Percentiles rank a stretch among this genome's conserved stretches.
phyloP scores from a whole-genome alignment of 208 protist genomes.

The Acanthamoeba royreba region DNA sequence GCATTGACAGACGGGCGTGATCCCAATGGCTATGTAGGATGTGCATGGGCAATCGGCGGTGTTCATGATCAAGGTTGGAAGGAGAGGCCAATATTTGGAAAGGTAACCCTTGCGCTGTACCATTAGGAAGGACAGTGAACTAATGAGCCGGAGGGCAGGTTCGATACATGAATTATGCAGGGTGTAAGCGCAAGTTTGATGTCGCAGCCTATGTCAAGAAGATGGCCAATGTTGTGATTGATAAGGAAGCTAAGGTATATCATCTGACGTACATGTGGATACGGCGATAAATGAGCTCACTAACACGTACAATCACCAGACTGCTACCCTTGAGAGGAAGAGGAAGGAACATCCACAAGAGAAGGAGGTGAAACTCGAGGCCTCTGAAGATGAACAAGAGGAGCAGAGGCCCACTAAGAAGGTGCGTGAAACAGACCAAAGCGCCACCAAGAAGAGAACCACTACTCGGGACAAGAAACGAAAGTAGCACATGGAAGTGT shows the following conservation, averaged over 20 bases:
- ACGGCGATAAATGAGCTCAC: too few relatives aligned
- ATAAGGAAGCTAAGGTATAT: not conserved
- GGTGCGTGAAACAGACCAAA: not conserved
- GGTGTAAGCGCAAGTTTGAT: conserved; percentile 75
- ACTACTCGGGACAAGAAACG: not conserved
- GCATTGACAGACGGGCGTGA: conserved; percentile 52
- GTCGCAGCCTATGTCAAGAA: conserved; percentile 40
- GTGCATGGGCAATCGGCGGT: conserved; percentile 61
- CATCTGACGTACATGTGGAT: not conserved
- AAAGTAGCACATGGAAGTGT: not conserved
- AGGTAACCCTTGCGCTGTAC: not conserved
- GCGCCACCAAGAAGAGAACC: not conserved
- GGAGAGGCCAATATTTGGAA: conserved; percentile 67
- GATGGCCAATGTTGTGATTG: not conserved
- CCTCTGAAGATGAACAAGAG: not conserved
- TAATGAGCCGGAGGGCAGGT: not conserved
- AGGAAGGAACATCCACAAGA: not conserved
- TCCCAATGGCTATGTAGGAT: conserved; percentile 69
- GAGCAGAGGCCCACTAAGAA: not conserved
- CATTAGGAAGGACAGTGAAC: not conserved
- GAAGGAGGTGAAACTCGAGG: not conserved
- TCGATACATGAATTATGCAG: conserved; percentile 74
- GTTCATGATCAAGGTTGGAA: conserved; percentile 69
- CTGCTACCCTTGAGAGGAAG: too few relatives aligned
- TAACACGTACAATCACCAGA: too few relatives aligned